A percentile compares a stretch with the other conserved stretches of the same genome.
phyloP scores from a whole-genome alignment of 805 yeast genomes.

The Cyberlindnera euphorbiiphila region DNA sequence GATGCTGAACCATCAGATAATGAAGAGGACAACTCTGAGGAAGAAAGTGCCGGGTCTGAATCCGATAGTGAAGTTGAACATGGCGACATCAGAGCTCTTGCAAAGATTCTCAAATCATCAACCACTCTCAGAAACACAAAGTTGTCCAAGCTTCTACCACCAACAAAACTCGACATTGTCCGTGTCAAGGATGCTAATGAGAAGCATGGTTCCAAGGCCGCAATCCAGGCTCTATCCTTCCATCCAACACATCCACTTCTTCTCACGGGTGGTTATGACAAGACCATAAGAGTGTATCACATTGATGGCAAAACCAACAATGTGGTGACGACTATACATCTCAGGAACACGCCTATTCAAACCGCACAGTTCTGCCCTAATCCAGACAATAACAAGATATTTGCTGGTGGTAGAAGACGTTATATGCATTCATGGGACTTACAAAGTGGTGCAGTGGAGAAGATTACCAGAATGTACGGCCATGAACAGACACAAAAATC shows the following conservation, averaged over 20 bases:
- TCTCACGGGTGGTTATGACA: slow-evolving; percentile 89
- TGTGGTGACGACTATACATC: slow-evolving; percentile 76
- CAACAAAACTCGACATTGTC: slow-evolving; percentile 67
- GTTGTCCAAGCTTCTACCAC: slow-evolving; percentile 56
- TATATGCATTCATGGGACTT: slow-evolving; percentile 93
- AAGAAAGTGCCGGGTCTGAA: slow-evolving; percentile 27
- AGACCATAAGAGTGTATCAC: slow-evolving; percentile 81
- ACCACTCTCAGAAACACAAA: slow-evolving; percentile 36
- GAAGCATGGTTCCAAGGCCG: slow-evolving; percentile 64
- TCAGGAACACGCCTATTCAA: slow-evolving; percentile 76
- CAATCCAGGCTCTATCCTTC: slow-evolving; percentile 81
- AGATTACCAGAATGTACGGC: slow-evolving; percentile 86
- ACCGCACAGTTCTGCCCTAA: slow-evolving; percentile 63
- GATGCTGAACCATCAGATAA: slow-evolving; percentile 27
- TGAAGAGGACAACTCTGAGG: slow-evolving; percentile 30
- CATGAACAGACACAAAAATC: slow-evolving; percentile 82
- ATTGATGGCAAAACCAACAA: slow-evolving; percentile 83
- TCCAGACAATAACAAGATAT: slow-evolving; percentile 47
- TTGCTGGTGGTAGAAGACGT: slow-evolving; percentile 87
- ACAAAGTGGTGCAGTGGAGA: slow-evolving; percentile 68
- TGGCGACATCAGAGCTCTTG: slow-evolving; percentile 40
- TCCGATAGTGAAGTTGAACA: slow-evolving; percentile 25
- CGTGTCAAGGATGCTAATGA: slow-evolving; percentile 85
- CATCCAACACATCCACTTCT: slow-evolving; percentile 82
- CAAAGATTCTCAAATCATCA: slow-evolving; percentile 35